Conservation (phyloP, 176 grass and related monocot genomes). For the Neostapfia colusana region DNA sequence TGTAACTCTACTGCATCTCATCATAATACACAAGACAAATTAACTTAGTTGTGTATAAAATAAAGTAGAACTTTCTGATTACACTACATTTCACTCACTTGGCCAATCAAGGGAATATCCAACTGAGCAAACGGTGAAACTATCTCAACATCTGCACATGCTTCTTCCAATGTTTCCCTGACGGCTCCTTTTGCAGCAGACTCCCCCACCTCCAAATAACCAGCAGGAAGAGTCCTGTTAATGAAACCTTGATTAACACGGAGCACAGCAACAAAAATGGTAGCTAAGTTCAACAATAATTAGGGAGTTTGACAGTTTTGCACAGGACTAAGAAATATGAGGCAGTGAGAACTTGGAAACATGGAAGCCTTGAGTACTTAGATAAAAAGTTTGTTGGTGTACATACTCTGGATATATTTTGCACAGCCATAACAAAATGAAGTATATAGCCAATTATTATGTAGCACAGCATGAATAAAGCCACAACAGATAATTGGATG, state of each 20-base stretch:
- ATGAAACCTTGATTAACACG: slow-evolving; percentile 31
- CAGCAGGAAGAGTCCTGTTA: slow-evolving; percentile 95
- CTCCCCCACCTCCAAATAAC: slow-evolving; percentile 94
- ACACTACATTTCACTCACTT: slow-evolving; percentile 69
- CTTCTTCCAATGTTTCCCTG: slow-evolving; percentile 98
- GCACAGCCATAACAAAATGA: background rate
- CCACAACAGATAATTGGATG: background rate
- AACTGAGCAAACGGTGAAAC: slow-evolving; percentile 94
- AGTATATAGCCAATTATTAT: background rate
- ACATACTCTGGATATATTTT: background rate
- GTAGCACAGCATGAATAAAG: background rate
- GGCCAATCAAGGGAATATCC: slow-evolving; percentile 94
- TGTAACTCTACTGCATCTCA: slow-evolving; percentile 99
- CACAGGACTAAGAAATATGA: background rate
- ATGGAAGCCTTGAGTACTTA: background rate
- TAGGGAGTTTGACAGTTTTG: background rate
- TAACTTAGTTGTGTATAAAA: slow-evolving; percentile 44
- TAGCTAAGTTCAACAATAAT: background rate
- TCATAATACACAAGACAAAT: slow-evolving; percentile 53
- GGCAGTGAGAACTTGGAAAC: slow-evolving; percentile 11
- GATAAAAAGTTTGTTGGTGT: background rate
- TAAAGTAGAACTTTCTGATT: slow-evolving; percentile 5
- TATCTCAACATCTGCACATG: slow-evolving; percentile 98
- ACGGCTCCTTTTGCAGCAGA: slow-evolving; percentile 80
- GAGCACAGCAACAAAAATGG: background rate